phyloP scores from a whole-genome alignment of 768 basidiomycete genomes.

The Leccinum arenicola region DNA sequence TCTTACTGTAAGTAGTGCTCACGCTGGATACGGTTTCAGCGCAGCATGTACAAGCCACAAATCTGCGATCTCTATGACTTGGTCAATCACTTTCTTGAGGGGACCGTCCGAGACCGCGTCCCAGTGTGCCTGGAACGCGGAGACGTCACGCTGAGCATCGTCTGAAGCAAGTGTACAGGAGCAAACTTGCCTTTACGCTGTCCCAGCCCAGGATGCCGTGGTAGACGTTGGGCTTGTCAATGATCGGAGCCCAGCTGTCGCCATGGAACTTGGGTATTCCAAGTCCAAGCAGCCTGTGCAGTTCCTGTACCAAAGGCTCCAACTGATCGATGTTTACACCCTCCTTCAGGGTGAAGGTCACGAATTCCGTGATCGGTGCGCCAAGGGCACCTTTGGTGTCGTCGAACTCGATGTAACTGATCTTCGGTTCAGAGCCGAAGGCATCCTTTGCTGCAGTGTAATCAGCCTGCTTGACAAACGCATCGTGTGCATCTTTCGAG shows the following conservation, averaged over 20 bases:
- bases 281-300: constrained; percentile 17
- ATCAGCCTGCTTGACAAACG: constrained; percentile 10
- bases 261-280: constrained; percentile 27
- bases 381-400: constrained; percentile 15
- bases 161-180: neutral
- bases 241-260: constrained; percentile 28
- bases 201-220: constrained; percentile 38
- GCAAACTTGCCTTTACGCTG: constrained; percentile 28
- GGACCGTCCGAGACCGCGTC: constrained; percentile 30
- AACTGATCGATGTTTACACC: constrained; percentile 19
- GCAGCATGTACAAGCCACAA: constrained; percentile 33
- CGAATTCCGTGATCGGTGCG: constrained; percentile 33
- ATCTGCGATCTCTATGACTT: constrained; percentile 24
- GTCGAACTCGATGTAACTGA: constrained; percentile 22
- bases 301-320: constrained; percentile 19
- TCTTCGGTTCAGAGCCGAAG: constrained; percentile 19
- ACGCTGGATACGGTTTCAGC: constrained; percentile 13
- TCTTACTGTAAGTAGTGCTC: neutral
- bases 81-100: constrained; percentile 27
- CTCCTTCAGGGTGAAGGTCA: constrained; percentile 31
- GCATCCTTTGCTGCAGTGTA: constrained; percentile 2
- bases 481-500: constrained; percentile 18
- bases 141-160: neutral
- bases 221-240: constrained; percentile 18
- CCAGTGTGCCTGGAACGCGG: constrained; percentile 33